Evolutionary conservation across 192 early-diverging fungal species (phyloP), one percentile per base, ranked within the genome.

Genomic region (Helicostylum pulchrum): DNA sequence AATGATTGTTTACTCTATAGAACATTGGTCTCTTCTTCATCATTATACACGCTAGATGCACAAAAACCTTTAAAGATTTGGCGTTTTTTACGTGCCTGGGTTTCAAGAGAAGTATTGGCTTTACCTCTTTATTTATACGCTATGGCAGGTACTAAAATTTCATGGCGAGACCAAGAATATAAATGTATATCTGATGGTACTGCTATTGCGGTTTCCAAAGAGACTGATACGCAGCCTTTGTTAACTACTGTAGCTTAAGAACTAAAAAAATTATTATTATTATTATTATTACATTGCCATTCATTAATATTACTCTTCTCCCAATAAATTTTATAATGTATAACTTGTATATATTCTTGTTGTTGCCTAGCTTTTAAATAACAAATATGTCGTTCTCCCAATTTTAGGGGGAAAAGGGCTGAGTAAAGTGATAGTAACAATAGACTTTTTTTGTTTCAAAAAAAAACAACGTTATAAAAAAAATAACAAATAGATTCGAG

Each of bases 101-200:
- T 86, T 7, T 73, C 87, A 44, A 84, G 96, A 49, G 96, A 98
- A 73, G 44, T 88, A 3, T 75, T 83, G 4, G 92, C 94, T 8
- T 71, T 98, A 19, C 96, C 96, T 14, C 76, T 96, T 5, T 96
- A 87, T 73, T 19, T 85, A 0, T 91, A 84, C 65, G 93, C 94
- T 4, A 88, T 94, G 61, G 71, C 77, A 4, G 96, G 94, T 11
- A 84, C 85, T 52, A 86, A 83, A 6, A 91, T 98, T 7, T 83
- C 87, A 31, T 98, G 96, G 96, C 85, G 96, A 14, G 93, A 92
- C 23, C 83, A 81, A 44, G 68, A 69, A n/a, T 94, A 85, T 56
- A 56, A 73, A 46, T 71, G 93, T 48, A 65, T 78, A 23, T 57
- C 80, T 19, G 80, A 85, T 51, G 89, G 89, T 15, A 89, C 90